Evolutionary conservation across 768 basidiomycete genomes (phyloP).

Genomic region (Pleurotus tuber-regium): DNA sequence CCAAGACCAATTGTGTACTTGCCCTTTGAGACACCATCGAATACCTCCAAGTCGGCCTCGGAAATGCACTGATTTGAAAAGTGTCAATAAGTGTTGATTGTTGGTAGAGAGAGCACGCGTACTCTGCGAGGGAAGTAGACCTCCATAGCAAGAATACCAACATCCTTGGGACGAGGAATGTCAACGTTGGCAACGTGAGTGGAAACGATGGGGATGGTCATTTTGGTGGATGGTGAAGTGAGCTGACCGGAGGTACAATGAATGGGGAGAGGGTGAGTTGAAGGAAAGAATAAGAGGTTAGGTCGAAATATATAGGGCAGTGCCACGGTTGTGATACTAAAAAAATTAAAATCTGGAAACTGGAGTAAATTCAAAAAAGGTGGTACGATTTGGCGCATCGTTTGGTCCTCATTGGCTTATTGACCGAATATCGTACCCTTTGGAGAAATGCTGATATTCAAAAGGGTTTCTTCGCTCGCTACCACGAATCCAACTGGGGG

Average conservation of each 20-base stretch:
- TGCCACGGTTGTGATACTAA: constrained; percentile 1
- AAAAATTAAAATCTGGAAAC: constrained; percentile 10
- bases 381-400: constrained; percentile 17
- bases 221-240: constrained; percentile 21
- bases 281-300: not conserved
- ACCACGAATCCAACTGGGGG: too few species aligned
- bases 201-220: constrained; percentile 40
- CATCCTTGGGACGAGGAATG: constrained; percentile 77
- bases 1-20: constrained; percentile 99
- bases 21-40: constrained; percentile 90
- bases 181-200: constrained; percentile 32
- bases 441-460: too few species aligned
- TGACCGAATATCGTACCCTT: not conserved
- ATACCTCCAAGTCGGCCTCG: constrained; percentile 90
- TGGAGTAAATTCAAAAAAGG: constrained; percentile 9
- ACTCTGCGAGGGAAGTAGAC: constrained; percentile 94
- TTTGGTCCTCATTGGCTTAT: not conserved
- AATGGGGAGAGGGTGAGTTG: constrained; percentile 5
- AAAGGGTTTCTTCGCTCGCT: not conserved
- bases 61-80: constrained; percentile 79
- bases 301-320: constrained; percentile 15
- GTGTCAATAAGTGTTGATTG: constrained; percentile 2
- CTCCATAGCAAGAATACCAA: constrained; percentile 92
- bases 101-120: constrained; percentile 27
- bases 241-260: constrained; percentile 13